Evolutionary conservation across 441 rosid species (phyloP).

Genomic region (Adansonia madagascariensis): DNA sequence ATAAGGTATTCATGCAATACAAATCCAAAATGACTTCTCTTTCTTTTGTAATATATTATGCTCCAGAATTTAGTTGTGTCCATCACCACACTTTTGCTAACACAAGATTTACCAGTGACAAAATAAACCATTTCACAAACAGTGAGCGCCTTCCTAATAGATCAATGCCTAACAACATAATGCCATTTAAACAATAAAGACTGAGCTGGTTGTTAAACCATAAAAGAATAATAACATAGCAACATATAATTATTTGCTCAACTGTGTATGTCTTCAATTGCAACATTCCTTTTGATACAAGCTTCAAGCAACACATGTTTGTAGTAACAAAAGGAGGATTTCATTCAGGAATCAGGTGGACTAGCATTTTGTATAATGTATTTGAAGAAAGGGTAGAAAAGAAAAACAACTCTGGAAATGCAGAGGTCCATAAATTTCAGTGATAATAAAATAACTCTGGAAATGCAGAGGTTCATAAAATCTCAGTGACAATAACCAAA

Average conservation of each 20-base stretch:
- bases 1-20: slow-evolving; percentile 5
- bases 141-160: not conserved
- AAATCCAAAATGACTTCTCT: not conserved
- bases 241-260: not conserved
- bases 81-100: not conserved
- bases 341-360: not conserved
- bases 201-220: not conserved
- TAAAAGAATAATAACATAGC: not conserved
- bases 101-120: not conserved
- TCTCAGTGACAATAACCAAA: not conserved
- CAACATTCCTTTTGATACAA: not conserved
- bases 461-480: not conserved
- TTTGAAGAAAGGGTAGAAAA: not conserved
- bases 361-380: not conserved
- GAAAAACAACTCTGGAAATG: not conserved
- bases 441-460: not conserved
- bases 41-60: not conserved
- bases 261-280: not conserved
- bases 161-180: not conserved
- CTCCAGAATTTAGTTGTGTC: not conserved
- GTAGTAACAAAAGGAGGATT: not conserved
- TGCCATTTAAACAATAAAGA: not conserved
- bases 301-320: slow-evolving; percentile 10
- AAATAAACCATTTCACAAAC: not conserved
- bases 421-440: not conserved